Base-by-base conservation (phyloP, 371 early-diverging fungal genomes). In the Mortierella sp. region DNA sequence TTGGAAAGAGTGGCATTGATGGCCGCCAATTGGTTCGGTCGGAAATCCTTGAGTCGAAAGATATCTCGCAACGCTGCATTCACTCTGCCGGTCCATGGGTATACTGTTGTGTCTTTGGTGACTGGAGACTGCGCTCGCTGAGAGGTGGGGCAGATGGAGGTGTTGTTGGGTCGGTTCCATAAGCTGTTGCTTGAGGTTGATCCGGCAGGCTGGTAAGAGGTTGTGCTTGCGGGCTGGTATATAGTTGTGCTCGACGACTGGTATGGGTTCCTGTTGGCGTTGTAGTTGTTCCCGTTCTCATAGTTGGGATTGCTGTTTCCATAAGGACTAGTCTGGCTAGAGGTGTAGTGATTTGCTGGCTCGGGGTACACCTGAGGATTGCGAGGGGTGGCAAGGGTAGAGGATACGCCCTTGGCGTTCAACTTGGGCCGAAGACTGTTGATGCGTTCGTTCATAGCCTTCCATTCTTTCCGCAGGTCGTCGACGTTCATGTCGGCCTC, bases 21-120 rank as follows among this genome's bases (percentile, higher is more conserved):
- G 5, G 99, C 98, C 67, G 96, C 96, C 11, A 96, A 89, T 87
- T 99, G 99, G 82, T 99, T 98, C 5, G 91, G 90, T 46, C 99
- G 93, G 80, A 99, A 99, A 2, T 91, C 89, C 31, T 93, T 82
- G 55, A 99, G 89, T 34, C 92, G 91, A 83, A 99, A 99, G 0
- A 90, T 89, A 21, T 93, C 88, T 0, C 80, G 83, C 53, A 98
- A 87, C 14, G 95, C 95, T 59, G 95, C 93, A 71, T 86, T 78
- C 5, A 98, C 96, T 69, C 97, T 96, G 24, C 91, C 81, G 0
- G 96, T 92, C 98, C 98, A 98, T 13, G 95, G 95, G 81, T 88
- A 89, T 40, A 74, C 31, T 2, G 74, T 67, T 16, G 71, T 50
- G 24, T 81, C 85, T 69, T 75, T 78, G n/a, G 48, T 28, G 24